Conservation (phyloP, 2,329 filamentous ascomycete species). For the Fusarium bulbicola region DNA sequence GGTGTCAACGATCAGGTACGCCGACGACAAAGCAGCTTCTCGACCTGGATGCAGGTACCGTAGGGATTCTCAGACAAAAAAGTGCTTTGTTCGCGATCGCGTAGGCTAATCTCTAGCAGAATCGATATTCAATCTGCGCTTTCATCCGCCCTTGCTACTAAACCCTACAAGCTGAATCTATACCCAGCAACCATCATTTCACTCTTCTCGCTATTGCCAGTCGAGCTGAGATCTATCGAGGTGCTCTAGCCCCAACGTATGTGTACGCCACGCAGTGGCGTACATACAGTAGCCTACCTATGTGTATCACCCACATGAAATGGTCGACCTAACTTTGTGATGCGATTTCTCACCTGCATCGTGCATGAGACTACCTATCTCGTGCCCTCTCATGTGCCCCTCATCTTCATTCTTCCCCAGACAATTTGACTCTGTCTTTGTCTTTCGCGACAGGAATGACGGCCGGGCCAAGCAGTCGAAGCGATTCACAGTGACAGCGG, state of each 20-base stretch:
- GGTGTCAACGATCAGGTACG: constrained; percentile 22
- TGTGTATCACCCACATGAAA: constrained; percentile 29
- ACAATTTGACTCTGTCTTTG: neutral
- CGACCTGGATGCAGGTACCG: constrained; percentile 9
- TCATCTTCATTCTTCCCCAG: constrained; percentile 8
- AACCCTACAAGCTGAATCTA: constrained; percentile 5
- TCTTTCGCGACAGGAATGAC: constrained; percentile 20
- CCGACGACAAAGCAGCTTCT: neutral
- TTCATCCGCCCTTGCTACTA: neutral
- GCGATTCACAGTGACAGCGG: constrained; percentile 8
- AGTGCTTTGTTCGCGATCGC: constrained; percentile 19
- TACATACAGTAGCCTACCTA: neutral
- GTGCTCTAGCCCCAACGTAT: constrained; percentile 1
- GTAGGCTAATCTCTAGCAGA: neutral
- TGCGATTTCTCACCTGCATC: constrained; percentile 30
- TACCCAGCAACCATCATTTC: constrained; percentile 5
- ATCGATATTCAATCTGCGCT: constrained; percentile 17
- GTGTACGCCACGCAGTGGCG: constrained; percentile 25
- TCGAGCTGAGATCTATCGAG: constrained; percentile 29
- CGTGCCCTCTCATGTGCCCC: constrained; percentile 1
- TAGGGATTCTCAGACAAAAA: neutral
- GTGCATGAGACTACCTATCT: constrained; percentile 28
- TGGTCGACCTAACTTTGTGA: constrained; percentile 13
- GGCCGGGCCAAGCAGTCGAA: constrained; percentile 2
- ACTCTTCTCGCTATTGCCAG: constrained; percentile 1